These are phyloP conservation scores for Yamadazyma endophytica DNA, from an alignment of 805 yeast species.

Conservation along the genomic window DNA sequence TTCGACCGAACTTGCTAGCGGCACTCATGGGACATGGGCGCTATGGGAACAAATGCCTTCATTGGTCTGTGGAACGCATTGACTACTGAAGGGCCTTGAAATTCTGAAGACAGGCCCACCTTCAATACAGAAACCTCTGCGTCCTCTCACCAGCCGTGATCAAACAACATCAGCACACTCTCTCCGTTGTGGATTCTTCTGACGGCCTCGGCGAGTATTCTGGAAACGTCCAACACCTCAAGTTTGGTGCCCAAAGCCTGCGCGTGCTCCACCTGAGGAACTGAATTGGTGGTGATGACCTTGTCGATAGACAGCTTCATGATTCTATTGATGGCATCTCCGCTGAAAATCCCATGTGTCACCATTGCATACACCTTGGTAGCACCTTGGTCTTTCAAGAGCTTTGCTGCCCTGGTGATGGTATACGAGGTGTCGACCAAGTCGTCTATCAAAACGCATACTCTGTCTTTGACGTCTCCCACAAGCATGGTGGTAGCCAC, in stretches of 20 bases:
- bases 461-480: conserved; percentile 85
- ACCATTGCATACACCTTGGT: conserved; percentile 77
- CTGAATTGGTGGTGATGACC: conserved; percentile 83
- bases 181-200: conserved; percentile 97
- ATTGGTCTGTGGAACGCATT: too few relatives aligned
- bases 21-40: too few relatives aligned
- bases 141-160: conserved; percentile 65
- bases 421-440: conserved; percentile 92
- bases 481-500: conserved; percentile 91
- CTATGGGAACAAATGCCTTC: too few relatives aligned
- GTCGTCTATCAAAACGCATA: conserved; percentile 90
- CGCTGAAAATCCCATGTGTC: conserved; percentile 91
- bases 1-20: too few relatives aligned
- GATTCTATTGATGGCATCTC: conserved; percentile 79
- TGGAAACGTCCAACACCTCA: conserved; percentile 82
- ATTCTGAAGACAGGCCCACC: too few relatives aligned
- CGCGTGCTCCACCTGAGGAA: conserved; percentile 70
- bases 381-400: conserved; percentile 92
- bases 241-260: conserved; percentile 42
- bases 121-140: too few relatives aligned
- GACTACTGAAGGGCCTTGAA: too few relatives aligned
- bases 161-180: conserved; percentile 88
- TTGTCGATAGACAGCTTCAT: conserved; percentile 70
- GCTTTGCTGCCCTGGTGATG: conserved; percentile 84
- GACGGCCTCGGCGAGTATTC: conserved; percentile 90